phyloP scores from a whole-genome alignment of 2,329 filamentous ascomycete genomes.

The Pseudocercospora pini-densiflorae region DNA sequence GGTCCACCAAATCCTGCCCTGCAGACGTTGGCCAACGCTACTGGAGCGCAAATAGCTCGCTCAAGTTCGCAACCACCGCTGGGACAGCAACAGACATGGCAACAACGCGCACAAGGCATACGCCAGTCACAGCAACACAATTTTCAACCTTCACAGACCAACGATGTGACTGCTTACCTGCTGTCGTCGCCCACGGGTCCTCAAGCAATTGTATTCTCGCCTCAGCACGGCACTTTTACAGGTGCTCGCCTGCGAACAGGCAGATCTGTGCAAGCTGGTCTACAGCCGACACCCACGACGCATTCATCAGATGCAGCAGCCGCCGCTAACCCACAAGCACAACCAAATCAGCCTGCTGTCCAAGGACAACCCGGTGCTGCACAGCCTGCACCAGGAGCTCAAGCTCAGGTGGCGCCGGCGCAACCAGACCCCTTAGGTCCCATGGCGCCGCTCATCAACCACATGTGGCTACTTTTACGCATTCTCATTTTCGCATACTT shows the following conservation, averaged over 20 bases:
- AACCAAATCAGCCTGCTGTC: constrained; percentile 7
- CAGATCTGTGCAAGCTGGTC: not conserved
- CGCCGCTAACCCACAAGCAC: not conserved
- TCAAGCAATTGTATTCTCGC: constrained; percentile 50
- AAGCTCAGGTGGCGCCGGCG: constrained; percentile 20
- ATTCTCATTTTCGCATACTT: constrained; percentile 64
- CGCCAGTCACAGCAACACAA: constrained; percentile 28
- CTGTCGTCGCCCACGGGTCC: constrained; percentile 52
- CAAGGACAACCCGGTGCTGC: constrained; percentile 23
- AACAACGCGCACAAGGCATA: constrained; percentile 19
- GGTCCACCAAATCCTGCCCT: not conserved
- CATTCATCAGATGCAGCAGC: not conserved
- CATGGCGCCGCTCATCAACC: constrained; percentile 45
- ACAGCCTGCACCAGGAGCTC: constrained; percentile 19
- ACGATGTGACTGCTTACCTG: constrained; percentile 45
- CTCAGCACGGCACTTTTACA: constrained; percentile 40
- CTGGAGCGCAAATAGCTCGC: not conserved
- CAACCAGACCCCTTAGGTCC: constrained; percentile 25
- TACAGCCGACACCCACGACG: constrained; percentile 23
- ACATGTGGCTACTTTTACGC: constrained; percentile 62
- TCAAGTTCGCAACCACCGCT: not conserved
- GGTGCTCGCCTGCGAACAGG: constrained; percentile 12
- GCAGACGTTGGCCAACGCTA: not conserved
- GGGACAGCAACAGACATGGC: constrained; percentile 13
- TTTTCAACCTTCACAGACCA: constrained; percentile 13